Evolutionary conservation across 2,329 filamentous ascomycete genomes (phyloP).

Genomic region (Dothistroma septosporum): DNA sequence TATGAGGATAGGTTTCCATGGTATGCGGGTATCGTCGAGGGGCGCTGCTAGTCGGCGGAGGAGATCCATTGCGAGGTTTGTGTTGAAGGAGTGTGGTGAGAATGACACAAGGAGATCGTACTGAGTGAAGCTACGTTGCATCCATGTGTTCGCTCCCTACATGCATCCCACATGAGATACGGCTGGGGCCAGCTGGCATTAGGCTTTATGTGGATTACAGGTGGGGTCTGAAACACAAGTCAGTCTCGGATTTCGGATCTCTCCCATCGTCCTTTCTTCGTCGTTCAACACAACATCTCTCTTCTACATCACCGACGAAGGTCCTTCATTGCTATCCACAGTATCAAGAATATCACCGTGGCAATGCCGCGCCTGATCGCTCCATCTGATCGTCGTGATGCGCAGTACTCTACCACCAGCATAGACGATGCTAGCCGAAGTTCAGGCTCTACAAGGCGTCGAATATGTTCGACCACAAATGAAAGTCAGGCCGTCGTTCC

Average conservation of each 20-base stretch:
- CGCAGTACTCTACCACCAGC: neutral
- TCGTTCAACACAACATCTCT: neutral
- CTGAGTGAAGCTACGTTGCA: constrained; percentile 4
- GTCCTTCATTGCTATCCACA: neutral
- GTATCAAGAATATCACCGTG: neutral
- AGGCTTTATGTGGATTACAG: neutral
- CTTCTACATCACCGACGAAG: neutral
- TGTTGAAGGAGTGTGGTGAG: neutral
- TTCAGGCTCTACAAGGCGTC: neutral
- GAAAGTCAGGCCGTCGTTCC: neutral
- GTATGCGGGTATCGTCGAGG: constrained; percentile 88
- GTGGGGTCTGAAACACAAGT: neutral
- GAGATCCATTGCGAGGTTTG: constrained; percentile 31
- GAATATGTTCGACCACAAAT: neutral
- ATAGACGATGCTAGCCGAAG: neutral
- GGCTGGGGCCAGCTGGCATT: neutral
- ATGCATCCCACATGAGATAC: neutral
- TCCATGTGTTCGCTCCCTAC: constrained; percentile 1
- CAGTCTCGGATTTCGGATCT: neutral
- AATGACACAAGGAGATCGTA: neutral
- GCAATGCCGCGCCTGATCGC: neutral
- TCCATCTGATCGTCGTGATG: neutral
- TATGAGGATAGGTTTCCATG: constrained; percentile 95
- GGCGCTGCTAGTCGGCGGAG: constrained; percentile 68
- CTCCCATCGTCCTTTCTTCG: neutral